Percentiles rank a stretch among this genome's conserved stretches.
These are phyloP conservation scores for Emmonsia crescens DNA, from an alignment of 2,329 filamentous ascomycete species.

Conservation along the genomic window DNA sequence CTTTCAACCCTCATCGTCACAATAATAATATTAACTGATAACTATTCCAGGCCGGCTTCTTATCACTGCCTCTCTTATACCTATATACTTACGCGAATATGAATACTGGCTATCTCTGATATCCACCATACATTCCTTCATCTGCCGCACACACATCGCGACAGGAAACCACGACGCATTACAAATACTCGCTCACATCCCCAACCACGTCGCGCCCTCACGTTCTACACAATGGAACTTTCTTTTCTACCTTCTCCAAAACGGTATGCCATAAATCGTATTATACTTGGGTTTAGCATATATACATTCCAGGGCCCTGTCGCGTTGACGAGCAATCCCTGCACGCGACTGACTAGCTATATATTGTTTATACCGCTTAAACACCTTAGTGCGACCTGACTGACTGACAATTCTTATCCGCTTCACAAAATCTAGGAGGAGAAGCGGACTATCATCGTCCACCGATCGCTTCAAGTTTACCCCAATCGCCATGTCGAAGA, in stretches of 20 bases:
- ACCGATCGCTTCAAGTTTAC: constrained; percentile 30
- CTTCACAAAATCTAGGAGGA: background rate
- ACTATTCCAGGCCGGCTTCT: background rate
- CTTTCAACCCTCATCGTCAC: background rate
- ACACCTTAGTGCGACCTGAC: background rate
- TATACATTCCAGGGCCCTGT: background rate
- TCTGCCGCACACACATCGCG: background rate
- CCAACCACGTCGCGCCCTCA: background rate
- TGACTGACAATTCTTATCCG: background rate
- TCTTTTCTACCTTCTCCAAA: background rate
- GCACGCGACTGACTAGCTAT: background rate
- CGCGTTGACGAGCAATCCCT: background rate
- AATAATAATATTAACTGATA: background rate
- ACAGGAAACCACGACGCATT: background rate
- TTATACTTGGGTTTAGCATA: background rate
- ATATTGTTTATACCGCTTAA: background rate
- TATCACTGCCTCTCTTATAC: background rate
- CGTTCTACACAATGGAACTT: background rate
- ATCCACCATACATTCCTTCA: background rate
- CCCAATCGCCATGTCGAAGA: constrained; percentile 26
- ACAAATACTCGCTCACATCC: background rate
- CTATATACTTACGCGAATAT: background rate
- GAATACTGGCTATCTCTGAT: background rate
- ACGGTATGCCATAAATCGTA: background rate
- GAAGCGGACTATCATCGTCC: background rate